Base-by-base conservation (phyloP, 352 stramenopile species). In the Globisporangium paroecandrum region DNA sequence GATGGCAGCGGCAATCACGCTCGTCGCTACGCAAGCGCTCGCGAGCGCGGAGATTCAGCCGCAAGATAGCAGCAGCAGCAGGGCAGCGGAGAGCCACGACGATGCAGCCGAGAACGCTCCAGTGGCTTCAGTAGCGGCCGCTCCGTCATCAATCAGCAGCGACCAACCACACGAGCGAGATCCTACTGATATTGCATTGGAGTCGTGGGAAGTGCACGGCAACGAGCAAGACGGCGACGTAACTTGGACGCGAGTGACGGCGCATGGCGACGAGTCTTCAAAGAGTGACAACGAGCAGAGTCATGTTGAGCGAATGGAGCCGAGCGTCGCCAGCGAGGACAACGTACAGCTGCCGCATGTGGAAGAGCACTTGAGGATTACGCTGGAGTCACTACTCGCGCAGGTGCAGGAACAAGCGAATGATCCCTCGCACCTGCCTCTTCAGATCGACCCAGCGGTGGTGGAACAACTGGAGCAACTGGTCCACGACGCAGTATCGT, bases 381-480 rank as follows among this genome's bases (percentile, higher is more conserved):
- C 66, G 41, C 66, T 78, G 4, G 65, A 76, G 55, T 60, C 63
- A 29, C 62, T 78, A 15, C 32, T 73, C 27, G 53, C 56, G 13
- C 53, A 58, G 43, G 62, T 67, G n/a, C 69, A 73, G 24, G 68
- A 58, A 41, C 68, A 68, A 41, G 64, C 60, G 29, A 64, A 51
- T 12, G 56, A 46, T 29, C 67, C 22, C 15, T 69, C 58, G 36
- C 62, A n/a, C 18, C 68, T 24, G 34, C 4, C 27, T 8, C 24
- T 62, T 41, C 32, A 38, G 3, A 38, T 68, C 3, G 65, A 62
- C n/a, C 7, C 24, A 9, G 54, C 61, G 12, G 65, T 70, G 41
- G 64, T 76, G 51, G 57, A 72, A 2, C 55, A 71, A 46, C 63
- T 80, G 29, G 65, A 76, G 38, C 36, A 71, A 43, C 55, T 80